Conservation (phyloP, 1,284 basidiomycete genomes). For the Tilletia indica region DNA sequence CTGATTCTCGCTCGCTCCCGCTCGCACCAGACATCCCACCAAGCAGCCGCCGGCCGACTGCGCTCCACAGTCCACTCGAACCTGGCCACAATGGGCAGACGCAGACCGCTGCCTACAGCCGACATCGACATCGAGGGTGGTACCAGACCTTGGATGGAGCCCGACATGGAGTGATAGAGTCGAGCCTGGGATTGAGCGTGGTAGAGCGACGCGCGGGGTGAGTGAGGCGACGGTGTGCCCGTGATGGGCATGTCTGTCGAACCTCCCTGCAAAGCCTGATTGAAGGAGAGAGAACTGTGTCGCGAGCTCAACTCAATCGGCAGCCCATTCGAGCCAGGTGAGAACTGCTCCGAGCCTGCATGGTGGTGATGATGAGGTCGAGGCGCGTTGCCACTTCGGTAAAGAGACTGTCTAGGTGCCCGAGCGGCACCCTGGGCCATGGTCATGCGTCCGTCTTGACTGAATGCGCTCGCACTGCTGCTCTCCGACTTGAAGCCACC, state of each 20-base stretch:
- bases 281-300: not conserved
- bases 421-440: no score
- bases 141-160: constrained; percentile 27
- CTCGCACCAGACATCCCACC: constrained; percentile 41
- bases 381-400: not conserved
- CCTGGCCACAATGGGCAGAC: constrained; percentile 47
- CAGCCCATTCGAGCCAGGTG: not conserved
- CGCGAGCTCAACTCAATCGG: not conserved
- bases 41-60: constrained; percentile 33
- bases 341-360: not conserved
- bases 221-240: not conserved
- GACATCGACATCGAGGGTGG: constrained; percentile 9
- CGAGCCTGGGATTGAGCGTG: constrained; percentile 15
- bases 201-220: constrained; percentile 3
- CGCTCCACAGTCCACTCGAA: constrained; percentile 52
- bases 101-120: constrained; percentile 9
- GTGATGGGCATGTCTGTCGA: not conserved
- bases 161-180: constrained; percentile 22
- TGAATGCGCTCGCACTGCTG: not conserved
- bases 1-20: constrained; percentile 14
- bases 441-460: not conserved
- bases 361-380: not conserved
- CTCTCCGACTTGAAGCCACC: not conserved
- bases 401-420: no score
- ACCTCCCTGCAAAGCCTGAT: not conserved